Evolutionary conservation across 2,329 filamentous ascomycete genomes (phyloP).

Genomic region (Teratosphaeriaceae sp.): DNA sequence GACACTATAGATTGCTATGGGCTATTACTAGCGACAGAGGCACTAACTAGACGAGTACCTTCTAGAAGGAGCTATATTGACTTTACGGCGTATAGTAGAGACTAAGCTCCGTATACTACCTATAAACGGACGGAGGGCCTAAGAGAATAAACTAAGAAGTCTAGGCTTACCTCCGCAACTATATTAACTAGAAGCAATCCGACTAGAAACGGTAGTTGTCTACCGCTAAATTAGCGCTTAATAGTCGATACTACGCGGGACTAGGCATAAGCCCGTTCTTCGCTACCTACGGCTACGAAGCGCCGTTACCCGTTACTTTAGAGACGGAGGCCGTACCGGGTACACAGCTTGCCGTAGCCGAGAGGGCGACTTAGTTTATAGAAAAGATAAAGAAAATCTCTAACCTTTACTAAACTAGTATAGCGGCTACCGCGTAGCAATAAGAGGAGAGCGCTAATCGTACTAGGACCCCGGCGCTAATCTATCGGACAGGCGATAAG

Average conservation of each 20-base stretch:
- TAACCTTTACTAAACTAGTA: not conserved
- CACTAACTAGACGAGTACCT: constrained; percentile 1
- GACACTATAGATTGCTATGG: not conserved
- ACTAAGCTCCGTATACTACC: not conserved
- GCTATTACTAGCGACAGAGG: constrained; percentile 1
- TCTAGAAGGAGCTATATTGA: not conserved
- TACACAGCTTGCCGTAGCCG: not conserved
- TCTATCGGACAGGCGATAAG: not conserved
- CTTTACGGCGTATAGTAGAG: not conserved
- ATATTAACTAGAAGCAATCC: not conserved
- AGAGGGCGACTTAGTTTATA: not conserved
- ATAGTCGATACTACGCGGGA: not conserved
- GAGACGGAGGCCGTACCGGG: not conserved
- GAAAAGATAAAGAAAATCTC: not conserved
- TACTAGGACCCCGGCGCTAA: not conserved
- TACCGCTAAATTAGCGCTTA: not conserved
- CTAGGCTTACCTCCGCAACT: not conserved
- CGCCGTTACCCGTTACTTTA: not conserved
- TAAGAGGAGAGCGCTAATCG: constrained; percentile 1
- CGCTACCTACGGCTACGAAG: not conserved
- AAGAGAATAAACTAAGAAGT: not conserved
- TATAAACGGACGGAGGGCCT: constrained; percentile 1
- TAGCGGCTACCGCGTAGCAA: not conserved
- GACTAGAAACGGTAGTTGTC: not conserved
- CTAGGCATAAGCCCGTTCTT: not conserved